Conservation (phyloP, 345 rosid genomes). For the Dimocarpus longan region DNA sequence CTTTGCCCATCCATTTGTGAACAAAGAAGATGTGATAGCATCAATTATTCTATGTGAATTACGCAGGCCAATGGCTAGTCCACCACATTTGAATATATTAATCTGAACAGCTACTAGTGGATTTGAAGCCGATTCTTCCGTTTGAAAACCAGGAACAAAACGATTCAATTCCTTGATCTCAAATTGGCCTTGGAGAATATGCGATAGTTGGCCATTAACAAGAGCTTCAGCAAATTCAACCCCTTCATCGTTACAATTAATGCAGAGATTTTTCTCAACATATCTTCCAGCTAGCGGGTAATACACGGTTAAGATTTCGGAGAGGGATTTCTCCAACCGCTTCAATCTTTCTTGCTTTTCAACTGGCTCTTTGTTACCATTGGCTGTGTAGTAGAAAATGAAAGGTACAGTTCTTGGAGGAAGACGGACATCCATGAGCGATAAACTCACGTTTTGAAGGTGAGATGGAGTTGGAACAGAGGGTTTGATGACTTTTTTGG, state of each 20-base stretch:
- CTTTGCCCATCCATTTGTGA: too few species aligned
- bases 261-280: background rate
- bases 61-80: background rate
- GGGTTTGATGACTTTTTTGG: background rate
- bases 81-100: background rate
- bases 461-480: background rate
- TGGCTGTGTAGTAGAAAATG: background rate
- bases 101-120: background rate
- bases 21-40: background rate
- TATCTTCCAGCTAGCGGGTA: background rate
- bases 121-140: background rate
- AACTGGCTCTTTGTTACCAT: background rate
- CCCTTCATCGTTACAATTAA: background rate
- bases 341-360: too few species aligned
- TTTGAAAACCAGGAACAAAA: background rate
- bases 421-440: background rate
- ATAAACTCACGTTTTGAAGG: background rate
- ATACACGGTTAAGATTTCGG: background rate
- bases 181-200: background rate
- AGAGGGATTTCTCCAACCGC: background rate
- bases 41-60: background rate
- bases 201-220: background rate
- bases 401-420: background rate
- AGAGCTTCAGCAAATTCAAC: background rate
- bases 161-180: background rate